These are phyloP conservation scores for Fusarium gaditjirri DNA, from an alignment of 2,329 filamentous ascomycete genomes.

Conservation along the genomic window DNA sequence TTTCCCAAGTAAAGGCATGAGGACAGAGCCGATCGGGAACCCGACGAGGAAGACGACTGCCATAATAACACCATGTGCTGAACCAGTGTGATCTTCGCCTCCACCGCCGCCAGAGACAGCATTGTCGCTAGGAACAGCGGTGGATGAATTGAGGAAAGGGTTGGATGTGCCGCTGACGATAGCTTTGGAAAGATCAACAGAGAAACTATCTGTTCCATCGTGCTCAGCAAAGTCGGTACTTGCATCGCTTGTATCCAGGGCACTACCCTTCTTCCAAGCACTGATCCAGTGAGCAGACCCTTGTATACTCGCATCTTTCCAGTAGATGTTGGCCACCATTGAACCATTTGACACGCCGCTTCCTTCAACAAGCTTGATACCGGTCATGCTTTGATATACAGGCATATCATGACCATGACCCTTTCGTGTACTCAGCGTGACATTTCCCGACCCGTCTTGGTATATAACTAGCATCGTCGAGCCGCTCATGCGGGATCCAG, in stretches of 20 bases:
- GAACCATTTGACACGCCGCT: background rate
- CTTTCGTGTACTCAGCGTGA: conserved; percentile 1
- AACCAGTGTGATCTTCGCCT: background rate
- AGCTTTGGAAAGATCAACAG: background rate
- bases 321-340: conserved; percentile 1
- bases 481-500: background rate
- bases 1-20: background rate
- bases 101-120: background rate
- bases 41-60: background rate
- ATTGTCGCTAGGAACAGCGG: background rate
- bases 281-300: background rate
- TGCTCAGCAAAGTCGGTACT: background rate
- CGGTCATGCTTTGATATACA: background rate
- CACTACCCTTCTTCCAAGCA: conserved; percentile 2
- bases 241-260: background rate
- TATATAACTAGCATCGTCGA: background rate
- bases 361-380: background rate
- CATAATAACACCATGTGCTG: background rate
- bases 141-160: background rate
- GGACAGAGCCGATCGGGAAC: background rate
- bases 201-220: background rate
- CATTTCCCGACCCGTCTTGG: background rate
- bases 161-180: background rate
- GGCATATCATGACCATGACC: background rate
- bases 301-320: background rate